Evolutionary conservation across 208 protist species (phyloP).

Genomic region (Wallacemonas sp.): DNA sequence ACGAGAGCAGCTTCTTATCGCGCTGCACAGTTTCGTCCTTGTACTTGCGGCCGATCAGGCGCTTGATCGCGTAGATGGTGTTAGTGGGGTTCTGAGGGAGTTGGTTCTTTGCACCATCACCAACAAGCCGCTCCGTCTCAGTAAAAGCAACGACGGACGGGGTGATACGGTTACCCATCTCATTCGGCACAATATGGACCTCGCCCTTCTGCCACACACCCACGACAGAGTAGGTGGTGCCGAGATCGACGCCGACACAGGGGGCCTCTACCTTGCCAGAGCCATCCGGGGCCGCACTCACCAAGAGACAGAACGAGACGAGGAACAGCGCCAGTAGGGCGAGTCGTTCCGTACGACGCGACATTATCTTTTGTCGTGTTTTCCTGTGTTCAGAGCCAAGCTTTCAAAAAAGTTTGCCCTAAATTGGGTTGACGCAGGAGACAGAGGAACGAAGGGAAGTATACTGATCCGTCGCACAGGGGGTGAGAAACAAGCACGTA

Average conservation of each 20-base stretch:
- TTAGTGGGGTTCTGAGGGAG: conserved; percentile 88
- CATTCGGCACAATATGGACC: conserved; percentile 98
- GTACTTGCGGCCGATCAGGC: conserved; percentile 94
- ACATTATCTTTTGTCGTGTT: too few species aligned
- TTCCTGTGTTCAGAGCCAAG: not conserved
- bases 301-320: conserved; percentile 18
- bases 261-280: conserved; percentile 79
- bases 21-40: conserved; percentile 88
- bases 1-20: conserved; percentile 96
- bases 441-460: not conserved
- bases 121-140: conserved; percentile 91
- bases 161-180: conserved; percentile 98
- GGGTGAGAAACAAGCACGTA: too few species aligned
- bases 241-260: conserved; percentile 94
- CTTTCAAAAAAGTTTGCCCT: not conserved
- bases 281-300: conserved; percentile 48
- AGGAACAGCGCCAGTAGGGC: conserved; percentile 18
- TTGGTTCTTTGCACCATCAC: conserved; percentile 96
- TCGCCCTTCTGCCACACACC: conserved; percentile 94
- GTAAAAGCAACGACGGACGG: conserved; percentile 98
- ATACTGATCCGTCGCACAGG: too few species aligned
- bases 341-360: not conserved
- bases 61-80: conserved; percentile 95
- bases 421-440: not conserved
- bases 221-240: conserved; percentile 97